Percentiles rank a stretch among this genome's conserved stretches.
These are phyloP conservation scores for Dactylellina haptotyla DNA, from an alignment of 2,329 filamentous ascomycete genomes.

Conservation along the genomic window DNA sequence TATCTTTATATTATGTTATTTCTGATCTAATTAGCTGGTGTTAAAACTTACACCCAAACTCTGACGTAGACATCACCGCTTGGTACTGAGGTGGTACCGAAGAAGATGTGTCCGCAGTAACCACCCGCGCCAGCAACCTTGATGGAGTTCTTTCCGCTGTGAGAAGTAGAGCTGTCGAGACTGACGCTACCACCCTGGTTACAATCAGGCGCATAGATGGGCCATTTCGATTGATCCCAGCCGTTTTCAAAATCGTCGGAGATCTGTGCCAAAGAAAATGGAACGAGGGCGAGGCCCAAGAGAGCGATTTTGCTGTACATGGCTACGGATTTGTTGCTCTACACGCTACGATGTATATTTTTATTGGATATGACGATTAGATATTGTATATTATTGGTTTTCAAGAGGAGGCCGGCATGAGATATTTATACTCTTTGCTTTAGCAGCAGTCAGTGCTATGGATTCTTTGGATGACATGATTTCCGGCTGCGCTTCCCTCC, in stretches of 20 bases:
- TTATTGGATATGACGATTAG: conserved; percentile 10
- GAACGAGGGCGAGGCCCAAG: conserved; percentile 63
- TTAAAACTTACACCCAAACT: conserved; percentile 69
- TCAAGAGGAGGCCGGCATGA: conserved; percentile 49
- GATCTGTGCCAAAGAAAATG: conserved; percentile 67
- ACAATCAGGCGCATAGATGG: conserved; percentile 70
- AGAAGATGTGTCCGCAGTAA: conserved; percentile 71
- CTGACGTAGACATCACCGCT: conserved; percentile 70
- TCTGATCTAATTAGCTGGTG: too few species aligned
- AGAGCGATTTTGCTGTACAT: conserved; percentile 65
- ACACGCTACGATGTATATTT: conserved; percentile 20
- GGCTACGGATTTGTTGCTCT: conserved; percentile 52
- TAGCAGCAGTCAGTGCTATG: conserved; percentile 45
- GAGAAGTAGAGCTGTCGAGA: conserved; percentile 69
- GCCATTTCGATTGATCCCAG: conserved; percentile 69
- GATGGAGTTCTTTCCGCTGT: conserved; percentile 69
- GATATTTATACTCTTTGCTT: conserved; percentile 58
- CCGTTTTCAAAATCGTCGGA: conserved; percentile 70
- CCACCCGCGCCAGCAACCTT: conserved; percentile 67
- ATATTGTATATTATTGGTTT: conserved; percentile 24
- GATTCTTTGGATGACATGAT: not conserved
- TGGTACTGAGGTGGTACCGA: conserved; percentile 69
- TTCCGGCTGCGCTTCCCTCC: too few species aligned
- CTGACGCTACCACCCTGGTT: conserved; percentile 69
- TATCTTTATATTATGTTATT: conserved; percentile 7